These are phyloP conservation scores for Maudiozyma humilis DNA, from an alignment of 1,139 yeast species.

Conservation along the genomic window DNA sequence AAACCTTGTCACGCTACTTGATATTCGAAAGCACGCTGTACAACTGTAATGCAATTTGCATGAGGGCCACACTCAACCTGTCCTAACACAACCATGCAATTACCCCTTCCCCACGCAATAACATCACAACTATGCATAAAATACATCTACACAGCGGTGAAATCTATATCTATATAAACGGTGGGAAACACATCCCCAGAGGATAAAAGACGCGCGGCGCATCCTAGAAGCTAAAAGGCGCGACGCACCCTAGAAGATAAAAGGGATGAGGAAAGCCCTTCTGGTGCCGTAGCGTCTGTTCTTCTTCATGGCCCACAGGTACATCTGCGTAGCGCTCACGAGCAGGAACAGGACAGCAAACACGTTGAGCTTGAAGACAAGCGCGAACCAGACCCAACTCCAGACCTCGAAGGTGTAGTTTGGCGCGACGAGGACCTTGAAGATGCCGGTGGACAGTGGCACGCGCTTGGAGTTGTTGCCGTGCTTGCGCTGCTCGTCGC, in stretches of 20 bases:
- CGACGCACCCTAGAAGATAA: constrained; percentile 30
- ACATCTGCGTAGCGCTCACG: constrained; percentile 71
- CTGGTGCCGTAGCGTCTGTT: constrained; percentile 42
- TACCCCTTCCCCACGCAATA: no score
- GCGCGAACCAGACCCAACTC: constrained; percentile 61
- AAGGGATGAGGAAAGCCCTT: constrained; percentile 35
- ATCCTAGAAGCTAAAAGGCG: no score
- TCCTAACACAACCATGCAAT: no score
- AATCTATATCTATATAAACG: no score
- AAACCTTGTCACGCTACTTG: no score
- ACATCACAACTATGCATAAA: no score
- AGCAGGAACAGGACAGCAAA: constrained; percentile 60
- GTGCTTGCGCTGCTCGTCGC: constrained; percentile 35
- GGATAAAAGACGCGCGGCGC: no score
- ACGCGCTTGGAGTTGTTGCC: constrained; percentile 32
- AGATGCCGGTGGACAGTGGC: constrained; percentile 40
- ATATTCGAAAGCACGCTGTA: no score
- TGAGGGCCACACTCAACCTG: no score
- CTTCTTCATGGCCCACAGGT: constrained; percentile 56
- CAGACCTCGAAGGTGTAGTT: constrained; percentile 83
- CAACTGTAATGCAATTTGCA: no score
- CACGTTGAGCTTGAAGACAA: constrained; percentile 65
- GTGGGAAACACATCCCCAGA: no score
- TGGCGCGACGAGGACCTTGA: constrained; percentile 44
- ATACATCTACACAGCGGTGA: no score